Conservation (phyloP, 768 basidiomycete species). For the Amanita rubescens region DNA sequence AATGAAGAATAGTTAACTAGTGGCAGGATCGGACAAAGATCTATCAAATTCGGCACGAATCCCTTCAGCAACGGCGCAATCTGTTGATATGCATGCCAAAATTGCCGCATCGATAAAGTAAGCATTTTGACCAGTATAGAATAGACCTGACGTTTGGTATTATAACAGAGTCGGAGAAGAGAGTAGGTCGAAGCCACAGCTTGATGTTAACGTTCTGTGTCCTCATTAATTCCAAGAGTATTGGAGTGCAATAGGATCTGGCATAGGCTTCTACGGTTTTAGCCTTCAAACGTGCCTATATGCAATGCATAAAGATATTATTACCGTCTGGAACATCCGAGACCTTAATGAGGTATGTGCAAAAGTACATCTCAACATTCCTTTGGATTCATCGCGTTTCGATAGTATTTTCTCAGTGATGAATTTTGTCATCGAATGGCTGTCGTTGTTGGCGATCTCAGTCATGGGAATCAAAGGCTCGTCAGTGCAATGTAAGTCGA, state of each 20-base stretch:
- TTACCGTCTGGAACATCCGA: conserved; percentile 2
- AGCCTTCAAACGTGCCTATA: neutral
- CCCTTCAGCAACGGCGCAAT: neutral
- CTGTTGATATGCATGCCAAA: neutral
- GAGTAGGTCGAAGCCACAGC: neutral
- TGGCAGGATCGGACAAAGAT: neutral
- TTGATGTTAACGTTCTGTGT: neutral
- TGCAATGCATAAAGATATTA: neutral
- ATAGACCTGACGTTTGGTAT: neutral
- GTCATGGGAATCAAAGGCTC: neutral
- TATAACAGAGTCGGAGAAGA: neutral
- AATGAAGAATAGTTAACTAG: neutral
- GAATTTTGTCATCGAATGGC: neutral
- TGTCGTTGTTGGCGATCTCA: neutral
- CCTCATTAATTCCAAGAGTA: neutral
- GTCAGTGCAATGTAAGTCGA: neutral
- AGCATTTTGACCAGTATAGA: neutral
- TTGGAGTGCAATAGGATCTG: neutral
- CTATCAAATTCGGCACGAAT: neutral
- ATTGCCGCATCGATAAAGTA: neutral
- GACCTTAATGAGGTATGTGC: neutral
- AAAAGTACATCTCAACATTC: neutral
- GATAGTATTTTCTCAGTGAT: neutral
- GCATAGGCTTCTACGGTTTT: neutral
- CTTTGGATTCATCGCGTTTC: neutral